Conservation (phyloP, 1,284 basidiomycete genomes). For the Cutaneotrichosporon cutaneum region DNA sequence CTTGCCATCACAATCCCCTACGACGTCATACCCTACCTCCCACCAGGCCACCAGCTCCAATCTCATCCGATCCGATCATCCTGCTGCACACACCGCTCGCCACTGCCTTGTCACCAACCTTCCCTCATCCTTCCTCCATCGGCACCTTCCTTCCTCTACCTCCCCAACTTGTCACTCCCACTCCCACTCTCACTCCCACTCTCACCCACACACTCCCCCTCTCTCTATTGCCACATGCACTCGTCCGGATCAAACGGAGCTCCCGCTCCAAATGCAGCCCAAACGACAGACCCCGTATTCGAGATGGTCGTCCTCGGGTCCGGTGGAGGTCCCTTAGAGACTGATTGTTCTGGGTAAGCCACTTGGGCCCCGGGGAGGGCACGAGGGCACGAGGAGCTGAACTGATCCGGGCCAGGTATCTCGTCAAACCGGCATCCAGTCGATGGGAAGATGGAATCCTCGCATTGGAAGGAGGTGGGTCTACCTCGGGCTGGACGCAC, state of each 20-base stretch:
- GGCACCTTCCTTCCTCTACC: background rate
- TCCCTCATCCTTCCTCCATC: too few species aligned
- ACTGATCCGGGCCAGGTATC: constrained; percentile 31
- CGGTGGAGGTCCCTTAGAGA: constrained; percentile 53
- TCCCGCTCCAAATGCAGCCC: too few species aligned
- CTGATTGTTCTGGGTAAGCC: constrained; percentile 49
- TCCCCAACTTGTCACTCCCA: background rate
- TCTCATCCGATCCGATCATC: too few species aligned
- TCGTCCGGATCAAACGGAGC: background rate
- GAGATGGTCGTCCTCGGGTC: constrained; percentile 52
- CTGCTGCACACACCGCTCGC: too few species aligned
- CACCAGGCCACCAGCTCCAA: too few species aligned
- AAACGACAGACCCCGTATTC: constrained; percentile 32
- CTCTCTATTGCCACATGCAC: background rate
- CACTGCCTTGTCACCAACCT: too few species aligned
- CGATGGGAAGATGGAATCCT: constrained; percentile 50
- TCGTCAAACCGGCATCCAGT: constrained; percentile 42
- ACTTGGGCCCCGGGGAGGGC: background rate
- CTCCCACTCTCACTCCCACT: background rate
- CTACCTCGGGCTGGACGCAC: too few species aligned
- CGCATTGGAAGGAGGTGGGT: constrained; percentile 51
- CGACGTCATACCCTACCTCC: too few species aligned
- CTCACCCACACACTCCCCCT: background rate
- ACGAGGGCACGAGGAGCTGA: background rate
- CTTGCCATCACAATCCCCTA: too few species aligned